Percentiles rank a stretch among this genome's conserved stretches.
These are phyloP conservation scores for Waltergamsia citrina DNA, from an alignment of 2,329 filamentous ascomycete genomes.

Conservation along the genomic window DNA sequence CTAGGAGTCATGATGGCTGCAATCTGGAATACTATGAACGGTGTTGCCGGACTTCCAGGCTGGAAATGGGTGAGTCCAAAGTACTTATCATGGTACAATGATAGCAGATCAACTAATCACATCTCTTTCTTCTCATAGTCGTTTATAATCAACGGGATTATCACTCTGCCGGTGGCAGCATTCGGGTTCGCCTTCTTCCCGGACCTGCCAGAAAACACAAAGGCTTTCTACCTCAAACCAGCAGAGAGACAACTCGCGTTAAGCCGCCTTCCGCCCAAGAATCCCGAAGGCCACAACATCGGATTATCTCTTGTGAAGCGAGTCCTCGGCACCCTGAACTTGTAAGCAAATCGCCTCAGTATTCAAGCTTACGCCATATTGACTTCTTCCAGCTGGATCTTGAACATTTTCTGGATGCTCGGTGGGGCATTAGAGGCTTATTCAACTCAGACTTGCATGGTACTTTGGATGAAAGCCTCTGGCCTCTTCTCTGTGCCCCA, in stretches of 20 bases:
- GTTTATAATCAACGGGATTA: conserved; percentile 37
- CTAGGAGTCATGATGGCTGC: conserved; percentile 43
- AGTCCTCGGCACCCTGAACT: conserved; percentile 8
- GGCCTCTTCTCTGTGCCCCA: conserved; percentile 15
- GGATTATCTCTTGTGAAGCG: conserved; percentile 11
- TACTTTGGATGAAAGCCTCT: conserved; percentile 17
- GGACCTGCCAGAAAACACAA: conserved; percentile 30
- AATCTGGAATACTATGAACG: conserved; percentile 25
- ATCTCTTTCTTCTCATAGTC: conserved; percentile 1
- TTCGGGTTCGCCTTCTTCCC: conserved; percentile 41
- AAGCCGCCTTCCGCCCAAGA: conserved; percentile 16
- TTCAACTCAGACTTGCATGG: conserved; percentile 14
- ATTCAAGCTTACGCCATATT: background rate
- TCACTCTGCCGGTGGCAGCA: conserved; percentile 41
- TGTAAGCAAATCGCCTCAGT: conserved; percentile 9
- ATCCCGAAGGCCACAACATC: conserved; percentile 13
- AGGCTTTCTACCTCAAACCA: conserved; percentile 22
- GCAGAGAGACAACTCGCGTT: conserved; percentile 30
- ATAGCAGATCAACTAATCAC: too few species aligned
- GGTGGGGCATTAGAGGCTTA: conserved; percentile 23
- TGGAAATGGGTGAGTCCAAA: conserved; percentile 36
- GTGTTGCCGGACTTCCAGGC: conserved; percentile 31
- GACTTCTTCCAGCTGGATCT: conserved; percentile 7
- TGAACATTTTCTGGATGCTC: conserved; percentile 22
- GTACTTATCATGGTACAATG: background rate